Base-by-base conservation (phyloP, 768 basidiomycete species). In the Grammothele lineata region DNA sequence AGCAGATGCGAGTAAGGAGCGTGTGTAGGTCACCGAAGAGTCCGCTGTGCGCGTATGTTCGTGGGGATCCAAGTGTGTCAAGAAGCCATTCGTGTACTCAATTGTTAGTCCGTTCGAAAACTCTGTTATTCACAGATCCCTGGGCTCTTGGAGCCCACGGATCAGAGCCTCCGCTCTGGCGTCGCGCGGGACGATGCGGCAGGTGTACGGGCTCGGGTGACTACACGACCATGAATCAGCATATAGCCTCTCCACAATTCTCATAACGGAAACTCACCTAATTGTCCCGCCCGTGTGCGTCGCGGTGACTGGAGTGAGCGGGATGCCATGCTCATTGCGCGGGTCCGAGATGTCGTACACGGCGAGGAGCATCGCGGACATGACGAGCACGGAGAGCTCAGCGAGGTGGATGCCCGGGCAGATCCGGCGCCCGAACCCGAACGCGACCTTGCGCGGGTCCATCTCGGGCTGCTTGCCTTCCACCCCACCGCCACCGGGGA, bases 381-480 rank as follows among this genome's bases (percentile, higher is more conserved):
- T 68, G 21, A 74, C 14, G 12, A 58, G 64, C 2, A 66, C 43
- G 2, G 67, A 70, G 1, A 67, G 62, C 17, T 74, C 70, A 4
- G 70, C 75, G 30, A 79, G 55, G 19, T 39, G 19, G 30, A 50
- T 44, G 25, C 75, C 77, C 17, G 73, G 56, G 37, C 56, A 57
- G 17, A 36, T 45, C 30, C 56, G 53, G 42, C 6, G 22, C 2
- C 71, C 71, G 24, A 66, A 69, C 5, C 71, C 71, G 42, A 61
- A 72, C 8, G 45, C 59, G 43, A 61, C 61, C 7, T 39, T 47
- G 18, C 65, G 30, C n/a, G 59, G 63, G 37, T 70, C 69, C 10
- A 54, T 34, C 43, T 59, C 57, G 1, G 57, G 35, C 14, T 46
- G 45, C 27, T 25, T 35, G 14, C 36, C 54, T 1, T 44, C 26